Conservation (phyloP, 1,139 yeast genomes). For the Groenewaldozyma auringiensis region DNA sequence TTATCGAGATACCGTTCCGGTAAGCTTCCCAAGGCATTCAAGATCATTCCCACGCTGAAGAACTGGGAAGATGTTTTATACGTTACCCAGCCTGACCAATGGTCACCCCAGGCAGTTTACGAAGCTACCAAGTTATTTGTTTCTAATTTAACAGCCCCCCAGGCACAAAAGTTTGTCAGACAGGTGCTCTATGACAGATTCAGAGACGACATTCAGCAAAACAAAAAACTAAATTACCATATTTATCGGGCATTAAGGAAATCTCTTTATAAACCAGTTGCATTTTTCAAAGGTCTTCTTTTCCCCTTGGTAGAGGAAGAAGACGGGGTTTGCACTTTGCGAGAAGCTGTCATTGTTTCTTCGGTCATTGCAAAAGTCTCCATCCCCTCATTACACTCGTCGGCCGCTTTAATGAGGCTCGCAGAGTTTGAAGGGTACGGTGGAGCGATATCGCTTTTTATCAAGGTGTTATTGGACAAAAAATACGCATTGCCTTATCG, state of each 20-base stretch:
- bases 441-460: conserved; percentile 86
- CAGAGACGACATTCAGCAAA: conserved; percentile 72
- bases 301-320: conserved; percentile 74
- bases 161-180: conserved; percentile 79
- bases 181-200: conserved; percentile 75
- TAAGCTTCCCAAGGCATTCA: conserved; percentile 87
- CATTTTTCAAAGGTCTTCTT: conserved; percentile 91
- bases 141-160: conserved; percentile 77
- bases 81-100: conserved; percentile 82
- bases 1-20: conserved; percentile 93
- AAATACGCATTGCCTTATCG: conserved; percentile 96
- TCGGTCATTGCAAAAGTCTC: conserved; percentile 85
- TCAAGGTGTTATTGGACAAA: conserved; percentile 81
- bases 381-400: conserved; percentile 89
- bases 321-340: conserved; percentile 56
- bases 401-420: conserved; percentile 85
- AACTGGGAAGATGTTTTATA: conserved; percentile 95
- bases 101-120: conserved; percentile 96
- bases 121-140: conserved; percentile 94
- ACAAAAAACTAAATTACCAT: conserved; percentile 66
- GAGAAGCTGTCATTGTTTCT: conserved; percentile 94
- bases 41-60: conserved; percentile 82
- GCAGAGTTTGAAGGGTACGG: conserved; percentile 67
- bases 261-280: conserved; percentile 92
- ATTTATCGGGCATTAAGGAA: conserved; percentile 86